Evolutionary conservation across 2,329 filamentous ascomycete species (phyloP), one percentile per base, ranked within the genome.

Genomic region (Podosphaera fusca): DNA sequence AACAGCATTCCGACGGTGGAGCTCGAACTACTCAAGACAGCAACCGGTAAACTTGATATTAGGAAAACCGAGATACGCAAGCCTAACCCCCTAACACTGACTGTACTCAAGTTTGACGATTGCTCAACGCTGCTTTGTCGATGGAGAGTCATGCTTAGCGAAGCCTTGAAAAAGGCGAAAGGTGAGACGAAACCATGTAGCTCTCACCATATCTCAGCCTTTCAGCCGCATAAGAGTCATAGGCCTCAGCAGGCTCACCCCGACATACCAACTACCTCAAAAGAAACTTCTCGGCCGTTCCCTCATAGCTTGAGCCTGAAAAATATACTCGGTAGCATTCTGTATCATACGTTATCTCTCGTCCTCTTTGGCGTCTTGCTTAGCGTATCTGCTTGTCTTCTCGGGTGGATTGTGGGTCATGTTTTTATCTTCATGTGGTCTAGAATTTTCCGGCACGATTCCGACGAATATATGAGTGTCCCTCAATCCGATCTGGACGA

Each of bases 351-450:
- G 50, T 67, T 87, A 53, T 72, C 87, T 45, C 84, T 84, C 1
- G 73, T 86, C 56, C 70, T 84, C 56, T 74, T 86, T 61, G 84
- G 84, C 58, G 74, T 87, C 61, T 74, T 79, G 31, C 80, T 81
- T 50, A 84, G 84, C 64, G 75, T 86, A 57, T 74, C 75, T 35
- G 79, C 82, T 60, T 83, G 82, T 68, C 67, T 85, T 46, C 66
- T 86, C 52, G 82, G 80, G 57, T 82, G 87, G 75, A 70, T 81
- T 58, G 67, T 83, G 46, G 82, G 81, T 60, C 80, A 77, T 55
- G 63, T 82, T 56, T 71, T 80, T 56, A 74, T 82, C 55, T 78
- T 77, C 58, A 55, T 81, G 33, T 78, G 78, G 72, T 75, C 77
- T 60, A 69, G 74, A 59, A 66, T 81, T 59, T 70, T 71, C 63